These are phyloP conservation scores for Zygotorulaspora chibaensis DNA, from an alignment of 805 yeast genomes.

Conservation along the genomic window DNA sequence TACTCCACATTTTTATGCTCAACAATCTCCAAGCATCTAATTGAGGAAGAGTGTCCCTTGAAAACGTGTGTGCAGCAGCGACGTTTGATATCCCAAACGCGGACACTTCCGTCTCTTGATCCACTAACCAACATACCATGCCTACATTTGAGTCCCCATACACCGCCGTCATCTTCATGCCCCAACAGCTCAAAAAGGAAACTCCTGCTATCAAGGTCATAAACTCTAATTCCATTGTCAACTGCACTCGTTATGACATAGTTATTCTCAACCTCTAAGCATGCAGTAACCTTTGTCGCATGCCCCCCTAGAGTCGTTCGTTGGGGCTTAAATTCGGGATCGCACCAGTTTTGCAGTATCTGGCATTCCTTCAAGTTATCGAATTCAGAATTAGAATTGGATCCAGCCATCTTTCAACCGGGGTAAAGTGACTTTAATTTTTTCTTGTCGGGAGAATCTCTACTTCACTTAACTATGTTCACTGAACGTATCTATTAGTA, in stretches of 20 bases:
- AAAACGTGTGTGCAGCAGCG: constrained; percentile 89
- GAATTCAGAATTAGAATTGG: constrained; percentile 36
- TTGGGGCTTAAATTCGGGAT: constrained; percentile 63
- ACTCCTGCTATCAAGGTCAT: constrained; percentile 68
- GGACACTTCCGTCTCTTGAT: constrained; percentile 87
- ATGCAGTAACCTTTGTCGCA: constrained; percentile 80
- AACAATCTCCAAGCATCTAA: constrained; percentile 81
- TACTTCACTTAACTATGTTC: no score
- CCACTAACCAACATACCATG: constrained; percentile 76
- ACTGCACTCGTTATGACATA: constrained; percentile 91
- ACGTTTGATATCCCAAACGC: constrained; percentile 85
- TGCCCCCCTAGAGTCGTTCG: constrained; percentile 64
- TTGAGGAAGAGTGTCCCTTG: constrained; percentile 88
- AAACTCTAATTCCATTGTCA: constrained; percentile 75
- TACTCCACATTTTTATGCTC: constrained; percentile 67
- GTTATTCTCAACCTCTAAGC: constrained; percentile 87
- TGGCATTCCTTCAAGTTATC: constrained; percentile 47
- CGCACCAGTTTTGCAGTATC: constrained; percentile 73
- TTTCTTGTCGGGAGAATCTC: no score
- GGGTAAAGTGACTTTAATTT: no score
- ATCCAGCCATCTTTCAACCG: no score
- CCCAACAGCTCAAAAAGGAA: constrained; percentile 63
- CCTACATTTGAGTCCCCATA: constrained; percentile 92
- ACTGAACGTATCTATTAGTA: no score
- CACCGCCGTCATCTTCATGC: constrained; percentile 97